phyloP scores from a whole-genome alignment of 192 early-diverging fungal species.

The Umbelopsis isabellina region DNA sequence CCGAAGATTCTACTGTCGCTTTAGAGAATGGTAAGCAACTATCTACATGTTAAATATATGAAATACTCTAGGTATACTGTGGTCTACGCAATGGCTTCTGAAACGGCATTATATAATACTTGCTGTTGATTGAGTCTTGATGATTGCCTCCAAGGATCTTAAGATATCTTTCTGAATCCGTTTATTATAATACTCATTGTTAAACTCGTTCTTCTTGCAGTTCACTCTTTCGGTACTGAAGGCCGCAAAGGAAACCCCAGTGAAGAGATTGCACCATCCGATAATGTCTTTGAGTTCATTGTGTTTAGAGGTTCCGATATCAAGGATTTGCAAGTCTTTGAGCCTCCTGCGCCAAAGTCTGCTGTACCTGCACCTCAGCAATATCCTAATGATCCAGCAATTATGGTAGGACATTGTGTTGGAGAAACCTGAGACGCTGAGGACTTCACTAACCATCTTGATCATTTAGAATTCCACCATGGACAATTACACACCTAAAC shows the following conservation, averaged over 20 bases:
- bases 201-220: constrained; percentile 41
- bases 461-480: not conserved
- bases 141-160: no score
- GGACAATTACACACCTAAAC: not conserved
- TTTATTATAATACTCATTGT: not conserved
- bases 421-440: no score
- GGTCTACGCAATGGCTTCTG: no score
- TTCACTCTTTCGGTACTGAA: constrained; percentile 95
- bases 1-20: constrained; percentile 84
- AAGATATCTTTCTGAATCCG: no score
- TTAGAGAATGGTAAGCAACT: constrained; percentile 74
- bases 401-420: constrained; percentile 39
- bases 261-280: constrained; percentile 87
- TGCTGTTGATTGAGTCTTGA: no score
- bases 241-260: constrained; percentile 75
- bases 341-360: constrained; percentile 48
- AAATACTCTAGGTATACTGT: no score
- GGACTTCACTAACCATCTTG: no score
- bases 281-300: constrained; percentile 89
- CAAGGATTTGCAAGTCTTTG: constrained; percentile 76
- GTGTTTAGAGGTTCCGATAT: constrained; percentile 95
- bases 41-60: no score
- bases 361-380: constrained; percentile 58
- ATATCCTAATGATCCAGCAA: constrained; percentile 85
- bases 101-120: no score